Percentiles rank a stretch among this genome's conserved stretches.
Evolutionary conservation across 2,329 filamentous ascomycete species (phyloP).

Genomic region (Colletotrichum coccodes): DNA sequence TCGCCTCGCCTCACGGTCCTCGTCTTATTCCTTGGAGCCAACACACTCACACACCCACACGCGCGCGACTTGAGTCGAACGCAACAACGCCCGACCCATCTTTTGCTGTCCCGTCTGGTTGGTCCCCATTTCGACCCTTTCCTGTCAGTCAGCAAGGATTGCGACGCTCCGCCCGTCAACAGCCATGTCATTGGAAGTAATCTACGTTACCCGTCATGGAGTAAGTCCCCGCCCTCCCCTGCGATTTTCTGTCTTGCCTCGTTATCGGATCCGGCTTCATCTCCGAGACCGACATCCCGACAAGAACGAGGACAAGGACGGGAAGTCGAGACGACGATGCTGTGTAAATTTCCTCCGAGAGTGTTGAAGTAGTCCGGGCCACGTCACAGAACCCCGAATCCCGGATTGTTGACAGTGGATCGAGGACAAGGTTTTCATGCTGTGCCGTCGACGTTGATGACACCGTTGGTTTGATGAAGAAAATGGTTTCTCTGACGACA

Average conservation of each 20-base stretch:
- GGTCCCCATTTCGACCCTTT: neutral
- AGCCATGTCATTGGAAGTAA: slow-evolving; percentile 74
- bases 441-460: neutral
- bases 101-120: neutral
- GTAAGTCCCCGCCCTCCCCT: slow-evolving; percentile 59
- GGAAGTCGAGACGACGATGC: neutral
- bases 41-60: neutral
- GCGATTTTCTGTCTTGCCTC: slow-evolving; percentile 20
- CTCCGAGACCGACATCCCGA: slow-evolving; percentile 22
- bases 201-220: slow-evolving; percentile 80
- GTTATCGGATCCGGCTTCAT: slow-evolving; percentile 21
- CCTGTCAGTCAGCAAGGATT: neutral
- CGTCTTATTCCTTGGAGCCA: neutral
- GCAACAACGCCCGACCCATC: slow-evolving; percentile 6
- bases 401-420: neutral
- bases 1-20: neutral
- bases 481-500: slow-evolving; percentile 20
- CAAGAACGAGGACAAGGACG: neutral
- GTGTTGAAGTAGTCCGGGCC: too few relatives aligned
- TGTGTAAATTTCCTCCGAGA: neutral
- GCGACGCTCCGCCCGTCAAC: slow-evolving; percentile 3
- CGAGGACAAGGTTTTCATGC: neutral
- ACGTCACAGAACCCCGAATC: neutral
- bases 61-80: neutral
- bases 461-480: slow-evolving; percentile 12